Evolutionary conservation across 768 basidiomycete species (phyloP), one percentile per base, ranked within the genome.

Genomic region (Lactarius trivialis): DNA sequence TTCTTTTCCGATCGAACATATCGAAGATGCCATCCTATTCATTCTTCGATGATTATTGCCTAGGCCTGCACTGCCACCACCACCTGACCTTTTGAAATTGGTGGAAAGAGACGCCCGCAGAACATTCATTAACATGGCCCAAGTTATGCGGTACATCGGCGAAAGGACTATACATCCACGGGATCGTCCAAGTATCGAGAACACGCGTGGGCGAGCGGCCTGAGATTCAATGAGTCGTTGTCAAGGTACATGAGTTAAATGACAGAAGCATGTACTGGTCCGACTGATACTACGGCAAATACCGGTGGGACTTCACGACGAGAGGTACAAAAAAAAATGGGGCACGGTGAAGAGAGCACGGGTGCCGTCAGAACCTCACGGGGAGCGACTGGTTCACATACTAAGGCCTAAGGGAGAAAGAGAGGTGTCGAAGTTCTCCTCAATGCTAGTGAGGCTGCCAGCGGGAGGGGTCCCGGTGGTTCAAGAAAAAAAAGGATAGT

Each of bases 111-210:
- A 83, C 69, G 6, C 88, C 87, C n/a, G 77, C 66, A 1, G 79
- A 82, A 14, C 70, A 68, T n/a, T 73, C 75, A 33, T 78, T n/a
- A n/a, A 92, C 11, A 9, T 2, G 15, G 86, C 82, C 71, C 87
- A 86, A 17, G 79, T 78, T n/a, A 91, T n/a, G n/a, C n/a, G n/a
- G n/a, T 71, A 36, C 76, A 77, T 45, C 81, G 77, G 26, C 83
- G 77, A 68, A 91, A 84, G 61, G 80, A 76, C 75, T 91, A 90
- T 1, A 91, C 90, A 6, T 90, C 89, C 49, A 85, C 87, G 34
- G 91, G 76, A 71, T 92, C 89, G 53, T 89, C 90, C 34, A 91
- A 79, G 72, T 91, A 91, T 36, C 89, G 81, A n/a, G 90, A 86
- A 69, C 91, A 91, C 1, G 89, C 79, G 71, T 92, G 91, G 0